A percentile compares a stretch with the other conserved stretches of the same genome.
phyloP scores from a whole-genome alignment of 306 rosid species.

The Hippophae gyantsensis region DNA sequence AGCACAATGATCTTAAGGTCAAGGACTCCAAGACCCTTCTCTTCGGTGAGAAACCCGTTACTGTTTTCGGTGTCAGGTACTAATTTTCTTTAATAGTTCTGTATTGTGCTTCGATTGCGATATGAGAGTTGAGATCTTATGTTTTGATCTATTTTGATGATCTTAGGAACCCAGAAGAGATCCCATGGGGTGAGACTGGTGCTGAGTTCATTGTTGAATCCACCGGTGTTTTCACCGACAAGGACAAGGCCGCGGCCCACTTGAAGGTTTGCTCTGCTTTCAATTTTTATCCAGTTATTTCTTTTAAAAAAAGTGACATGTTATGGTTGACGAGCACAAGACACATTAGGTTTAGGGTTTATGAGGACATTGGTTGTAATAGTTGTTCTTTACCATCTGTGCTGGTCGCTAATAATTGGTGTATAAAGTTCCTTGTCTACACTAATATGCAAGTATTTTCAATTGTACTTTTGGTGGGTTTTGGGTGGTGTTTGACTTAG shows the following conservation, averaged over 20 bases:
- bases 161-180: constrained; percentile 76
- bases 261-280: constrained; percentile 46
- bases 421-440: too few species aligned
- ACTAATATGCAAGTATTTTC: too few species aligned
- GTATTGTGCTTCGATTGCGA: not conserved
- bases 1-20: constrained; percentile 71
- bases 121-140: not conserved
- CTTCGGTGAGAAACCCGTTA: constrained; percentile 69
- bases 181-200: constrained; percentile 72
- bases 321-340: not conserved
- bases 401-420: too few species aligned
- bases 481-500: not conserved
- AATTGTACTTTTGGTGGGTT: not conserved
- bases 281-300: not conserved
- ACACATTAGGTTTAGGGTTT: not conserved
- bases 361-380: too few species aligned
- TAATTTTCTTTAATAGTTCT: not conserved
- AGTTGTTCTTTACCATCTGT: not conserved
- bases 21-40: constrained; percentile 86
- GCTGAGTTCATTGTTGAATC: constrained; percentile 75
- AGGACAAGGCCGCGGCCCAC: constrained; percentile 82
- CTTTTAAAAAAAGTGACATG: not conserved
- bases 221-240: constrained; percentile 85
- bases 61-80: constrained; percentile 71
- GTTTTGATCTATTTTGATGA: not conserved